Evolutionary conservation across 257 asterid genomes (phyloP).

Genomic region (Ligustrum vulgare): DNA sequence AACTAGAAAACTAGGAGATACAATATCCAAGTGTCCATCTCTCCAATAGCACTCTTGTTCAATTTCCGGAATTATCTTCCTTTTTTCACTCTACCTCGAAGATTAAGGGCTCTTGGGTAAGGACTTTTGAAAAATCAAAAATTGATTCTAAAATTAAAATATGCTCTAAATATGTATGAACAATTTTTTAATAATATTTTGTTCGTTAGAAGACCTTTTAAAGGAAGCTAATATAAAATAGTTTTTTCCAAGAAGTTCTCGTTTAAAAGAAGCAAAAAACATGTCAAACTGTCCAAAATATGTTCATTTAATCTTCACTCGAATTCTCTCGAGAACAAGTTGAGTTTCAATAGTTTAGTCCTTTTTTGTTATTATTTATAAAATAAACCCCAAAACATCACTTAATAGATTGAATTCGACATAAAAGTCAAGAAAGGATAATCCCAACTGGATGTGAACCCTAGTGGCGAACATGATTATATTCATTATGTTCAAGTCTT

Average conservation of each 20-base stretch:
- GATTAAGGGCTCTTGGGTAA: not conserved
- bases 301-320: not conserved
- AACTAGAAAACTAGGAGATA: conserved; percentile 2
- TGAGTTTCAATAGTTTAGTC: not conserved
- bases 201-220: no score
- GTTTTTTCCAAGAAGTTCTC: no score
- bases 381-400: not conserved
- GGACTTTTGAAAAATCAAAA: no score
- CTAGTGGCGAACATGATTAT: not conserved
- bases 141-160: no score
- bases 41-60: not conserved
- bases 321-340: not conserved
- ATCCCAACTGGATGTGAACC: not conserved
- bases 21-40: not conserved
- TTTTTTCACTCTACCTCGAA: not conserved
- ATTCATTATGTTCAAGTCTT: not conserved
- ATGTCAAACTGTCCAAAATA: no score
- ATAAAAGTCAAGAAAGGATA: not conserved
- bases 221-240: no score
- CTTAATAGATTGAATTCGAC: not conserved
- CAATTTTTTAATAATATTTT: no score
- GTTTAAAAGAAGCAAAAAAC: no score
- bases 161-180: no score
- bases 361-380: no score
- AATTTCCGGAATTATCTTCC: not conserved